Percentiles rank a stretch among this genome's conserved stretches.
phyloP scores from a whole-genome alignment of 1,139 yeast species.

The Meyerozyma elateridarum region DNA sequence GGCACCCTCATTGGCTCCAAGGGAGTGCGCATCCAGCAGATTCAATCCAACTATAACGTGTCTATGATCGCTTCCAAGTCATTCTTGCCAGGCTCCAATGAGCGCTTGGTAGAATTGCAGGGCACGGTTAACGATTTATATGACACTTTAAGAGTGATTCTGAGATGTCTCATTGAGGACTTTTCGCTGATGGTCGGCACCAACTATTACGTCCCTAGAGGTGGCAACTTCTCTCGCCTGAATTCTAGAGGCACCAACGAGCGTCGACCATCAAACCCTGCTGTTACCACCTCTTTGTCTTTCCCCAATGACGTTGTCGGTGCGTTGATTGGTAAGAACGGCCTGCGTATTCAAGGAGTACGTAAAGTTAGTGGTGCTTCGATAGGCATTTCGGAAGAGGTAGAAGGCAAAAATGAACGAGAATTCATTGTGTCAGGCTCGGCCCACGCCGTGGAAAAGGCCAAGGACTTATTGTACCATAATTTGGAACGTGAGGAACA shows the following conservation, averaged over 20 bases:
- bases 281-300: slow-evolving; percentile 12
- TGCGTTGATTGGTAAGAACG: slow-evolving; percentile 84
- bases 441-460: slow-evolving; percentile 60
- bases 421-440: slow-evolving; percentile 71
- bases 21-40: slow-evolving; percentile 76
- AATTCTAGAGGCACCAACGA: neutral
- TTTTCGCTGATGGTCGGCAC: slow-evolving; percentile 64
- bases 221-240: slow-evolving; percentile 12
- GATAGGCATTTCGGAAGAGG: slow-evolving; percentile 72
- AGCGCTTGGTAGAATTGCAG: slow-evolving; percentile 83
- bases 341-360: slow-evolving; percentile 82
- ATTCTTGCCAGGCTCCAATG: slow-evolving; percentile 77
- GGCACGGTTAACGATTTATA: slow-evolving; percentile 67
- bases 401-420: slow-evolving; percentile 61
- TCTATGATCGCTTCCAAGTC: slow-evolving; percentile 89
- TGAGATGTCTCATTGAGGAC: slow-evolving; percentile 73
- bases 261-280: slow-evolving; percentile 6
- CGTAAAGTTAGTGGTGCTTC: slow-evolving; percentile 77
- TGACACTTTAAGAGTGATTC: slow-evolving; percentile 55
- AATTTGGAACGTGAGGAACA: slow-evolving; percentile 75
- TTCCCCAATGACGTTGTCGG: slow-evolving; percentile 88
- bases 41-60: slow-evolving; percentile 66
- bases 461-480: slow-evolving; percentile 61
- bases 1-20: slow-evolving; percentile 87
- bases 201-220: slow-evolving; percentile 59